phyloP scores from a whole-genome alignment of 2,329 filamentous ascomycete genomes.

The Sclerotinia spermophila region DNA sequence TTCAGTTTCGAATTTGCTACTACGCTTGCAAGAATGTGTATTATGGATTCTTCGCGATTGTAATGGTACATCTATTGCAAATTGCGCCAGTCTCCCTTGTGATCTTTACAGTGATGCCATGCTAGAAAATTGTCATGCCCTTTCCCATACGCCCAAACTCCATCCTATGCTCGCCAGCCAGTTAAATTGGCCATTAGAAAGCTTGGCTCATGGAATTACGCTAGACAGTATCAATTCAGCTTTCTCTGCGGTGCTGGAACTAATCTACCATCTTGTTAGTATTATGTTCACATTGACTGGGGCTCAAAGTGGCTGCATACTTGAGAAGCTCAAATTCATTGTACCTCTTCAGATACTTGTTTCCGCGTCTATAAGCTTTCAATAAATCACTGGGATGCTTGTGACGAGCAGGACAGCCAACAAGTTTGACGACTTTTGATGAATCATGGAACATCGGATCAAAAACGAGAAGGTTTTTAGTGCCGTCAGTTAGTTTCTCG shows the following conservation, averaged over 20 bases:
- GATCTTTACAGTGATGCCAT: neutral
- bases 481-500: constrained; percentile 63
- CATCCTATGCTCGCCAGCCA: neutral
- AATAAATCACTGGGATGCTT: constrained; percentile 53
- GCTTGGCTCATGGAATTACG: neutral
- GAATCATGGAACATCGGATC: constrained; percentile 79
- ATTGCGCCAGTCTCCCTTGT: neutral
- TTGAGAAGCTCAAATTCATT: constrained; percentile 76
- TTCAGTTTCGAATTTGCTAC: neutral
- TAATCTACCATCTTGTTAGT: neutral
- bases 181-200: neutral
- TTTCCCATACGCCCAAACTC: constrained; percentile 3
- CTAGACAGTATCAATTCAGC: neutral
- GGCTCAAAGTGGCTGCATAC: constrained; percentile 35
- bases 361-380: constrained; percentile 69
- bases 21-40: neutral
- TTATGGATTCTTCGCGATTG: neutral
- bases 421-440: constrained; percentile 56
- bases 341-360: constrained; percentile 64
- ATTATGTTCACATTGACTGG: neutral
- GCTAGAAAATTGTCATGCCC: neutral
- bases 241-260: neutral
- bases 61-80: neutral
- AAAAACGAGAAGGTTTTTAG: constrained; percentile 73
- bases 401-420: constrained; percentile 46